Evolutionary conservation across 2,329 filamentous ascomycete genomes (phyloP).

Genomic region (Thermochaetoides dissita): DNA sequence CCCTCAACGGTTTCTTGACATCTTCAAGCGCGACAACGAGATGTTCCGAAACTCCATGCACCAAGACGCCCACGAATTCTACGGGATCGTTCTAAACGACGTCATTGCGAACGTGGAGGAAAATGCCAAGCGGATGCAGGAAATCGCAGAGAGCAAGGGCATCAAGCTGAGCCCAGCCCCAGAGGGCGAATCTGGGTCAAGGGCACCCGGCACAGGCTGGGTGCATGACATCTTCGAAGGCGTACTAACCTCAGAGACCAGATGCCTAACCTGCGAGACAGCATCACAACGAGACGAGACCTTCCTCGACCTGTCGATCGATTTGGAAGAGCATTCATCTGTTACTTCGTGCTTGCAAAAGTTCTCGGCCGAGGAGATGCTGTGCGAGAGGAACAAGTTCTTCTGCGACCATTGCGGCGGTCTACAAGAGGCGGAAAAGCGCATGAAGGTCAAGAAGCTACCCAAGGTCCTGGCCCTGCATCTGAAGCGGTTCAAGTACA

Average conservation of each 20-base stretch:
- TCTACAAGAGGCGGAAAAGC: conserved; percentile 91
- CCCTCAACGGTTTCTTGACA: conserved; percentile 83
- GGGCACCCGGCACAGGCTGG: conserved; percentile 62
- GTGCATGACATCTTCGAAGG: conserved; percentile 97
- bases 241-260: conserved; percentile 85
- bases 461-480: conserved; percentile 86
- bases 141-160: conserved; percentile 28
- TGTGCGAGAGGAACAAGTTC: conserved; percentile 97
- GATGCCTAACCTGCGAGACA: conserved; percentile 91
- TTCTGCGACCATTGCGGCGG: conserved; percentile 96
- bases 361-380: conserved; percentile 96
- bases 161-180: conserved; percentile 29
- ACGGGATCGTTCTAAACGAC: conserved; percentile 88
- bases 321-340: conserved; percentile 86
- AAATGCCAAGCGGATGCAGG: conserved; percentile 55
- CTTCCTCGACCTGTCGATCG: conserved; percentile 90
- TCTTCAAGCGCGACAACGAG: conserved; percentile 86
- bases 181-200: conserved; percentile 36
- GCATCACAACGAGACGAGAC: conserved; percentile 90
- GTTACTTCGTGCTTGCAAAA: conserved; percentile 91
- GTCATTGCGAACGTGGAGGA: conserved; percentile 87
- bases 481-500: conserved; percentile 96
- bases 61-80: conserved; percentile 94
- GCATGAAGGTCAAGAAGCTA: conserved; percentile 96
- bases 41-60: conserved; percentile 97